Evolutionary conservation across 2,329 filamentous ascomycete species (phyloP).

Genomic region (Alternaria hordeiaustralica): DNA sequence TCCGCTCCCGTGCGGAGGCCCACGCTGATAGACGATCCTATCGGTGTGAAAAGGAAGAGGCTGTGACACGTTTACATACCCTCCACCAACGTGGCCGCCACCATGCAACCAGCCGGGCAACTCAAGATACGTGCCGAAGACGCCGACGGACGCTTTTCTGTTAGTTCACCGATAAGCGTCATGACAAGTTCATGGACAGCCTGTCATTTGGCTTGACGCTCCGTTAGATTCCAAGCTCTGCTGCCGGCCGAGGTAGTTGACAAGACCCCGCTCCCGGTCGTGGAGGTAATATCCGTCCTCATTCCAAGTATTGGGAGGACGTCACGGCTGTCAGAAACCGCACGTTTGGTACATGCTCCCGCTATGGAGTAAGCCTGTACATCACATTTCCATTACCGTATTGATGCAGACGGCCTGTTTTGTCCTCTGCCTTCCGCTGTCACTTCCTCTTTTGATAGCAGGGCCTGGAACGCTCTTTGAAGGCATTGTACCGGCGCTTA

Average conservation of each 20-base stretch:
- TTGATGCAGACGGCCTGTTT: neutral
- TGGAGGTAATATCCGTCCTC: neutral
- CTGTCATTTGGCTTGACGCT: neutral
- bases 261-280: neutral
- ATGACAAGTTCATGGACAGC: neutral
- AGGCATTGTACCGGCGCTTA: neutral
- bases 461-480: neutral
- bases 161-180: neutral
- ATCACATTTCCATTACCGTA: neutral
- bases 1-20: neutral
- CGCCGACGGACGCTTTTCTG: neutral
- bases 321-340: neutral
- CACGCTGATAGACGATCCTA: neutral
- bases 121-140: neutral
- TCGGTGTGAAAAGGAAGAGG: neutral
- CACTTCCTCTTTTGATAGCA: neutral
- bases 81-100: slow-evolving; percentile 5
- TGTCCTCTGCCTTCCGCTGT: neutral
- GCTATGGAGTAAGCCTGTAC: neutral
- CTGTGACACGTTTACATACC: neutral
- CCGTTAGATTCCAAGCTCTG: neutral
- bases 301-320: neutral
- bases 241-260: neutral
- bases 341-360: neutral
- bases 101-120: neutral